Conservation (phyloP, 2,329 filamentous ascomycete genomes). For the Lasiodiplodia gonubiensis region DNA sequence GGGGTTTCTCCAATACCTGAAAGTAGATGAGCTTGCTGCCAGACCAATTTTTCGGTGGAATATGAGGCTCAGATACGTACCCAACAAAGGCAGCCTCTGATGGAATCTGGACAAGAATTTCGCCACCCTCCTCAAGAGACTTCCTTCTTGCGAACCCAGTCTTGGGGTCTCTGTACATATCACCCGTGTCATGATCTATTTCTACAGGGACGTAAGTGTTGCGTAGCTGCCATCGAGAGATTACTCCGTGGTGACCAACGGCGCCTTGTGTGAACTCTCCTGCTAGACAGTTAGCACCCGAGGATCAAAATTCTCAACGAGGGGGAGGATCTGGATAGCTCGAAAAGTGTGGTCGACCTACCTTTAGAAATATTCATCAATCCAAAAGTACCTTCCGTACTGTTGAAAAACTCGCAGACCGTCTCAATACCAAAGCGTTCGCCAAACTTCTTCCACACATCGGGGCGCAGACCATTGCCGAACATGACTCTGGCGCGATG, state of each 20-base stretch:
- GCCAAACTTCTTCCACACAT: conserved; percentile 70
- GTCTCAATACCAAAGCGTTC: conserved; percentile 67
- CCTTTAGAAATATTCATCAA: conserved; percentile 64
- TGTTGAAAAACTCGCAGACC: conserved; percentile 78
- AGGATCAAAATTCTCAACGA: background rate
- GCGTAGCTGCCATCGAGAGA: conserved; percentile 60
- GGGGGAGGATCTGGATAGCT: background rate
- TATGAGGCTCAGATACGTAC: background rate
- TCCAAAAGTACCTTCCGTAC: conserved; percentile 72
- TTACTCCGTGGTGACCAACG: conserved; percentile 73
- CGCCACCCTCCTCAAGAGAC: conserved; percentile 51
- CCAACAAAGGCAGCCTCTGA: conserved; percentile 56
- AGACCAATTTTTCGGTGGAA: conserved; percentile 66
- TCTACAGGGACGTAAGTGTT: conserved; percentile 69
- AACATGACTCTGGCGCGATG: conserved; percentile 66
- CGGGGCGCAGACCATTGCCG: conserved; percentile 71
- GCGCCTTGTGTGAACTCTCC: conserved; percentile 63
- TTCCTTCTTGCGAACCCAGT: conserved; percentile 57
- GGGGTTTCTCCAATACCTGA: conserved; percentile 72
- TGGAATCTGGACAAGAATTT: background rate
- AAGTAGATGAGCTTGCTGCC: conserved; percentile 70
- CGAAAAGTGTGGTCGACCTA: background rate
- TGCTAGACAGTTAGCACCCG: background rate
- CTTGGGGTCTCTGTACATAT: conserved; percentile 26
- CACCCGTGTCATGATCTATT: conserved; percentile 66